Percentiles rank a stretch among this genome's conserved stretches.
Conservation (phyloP, 2,329 filamentous ascomycete species). For the Celoporthe dispersa region DNA sequence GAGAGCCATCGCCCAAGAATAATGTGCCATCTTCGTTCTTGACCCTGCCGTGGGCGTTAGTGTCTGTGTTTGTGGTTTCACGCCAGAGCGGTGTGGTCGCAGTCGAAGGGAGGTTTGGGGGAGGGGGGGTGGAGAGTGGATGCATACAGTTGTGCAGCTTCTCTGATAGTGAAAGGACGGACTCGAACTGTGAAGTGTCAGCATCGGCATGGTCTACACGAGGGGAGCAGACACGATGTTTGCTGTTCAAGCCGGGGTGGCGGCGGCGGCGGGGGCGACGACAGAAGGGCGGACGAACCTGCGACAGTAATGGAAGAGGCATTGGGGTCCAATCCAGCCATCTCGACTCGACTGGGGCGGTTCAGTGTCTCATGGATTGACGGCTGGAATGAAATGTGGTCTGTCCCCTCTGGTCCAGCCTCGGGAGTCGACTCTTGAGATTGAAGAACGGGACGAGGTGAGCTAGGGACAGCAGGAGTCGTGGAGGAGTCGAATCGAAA, state of each 20-base stretch:
- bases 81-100: not conserved
- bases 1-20: conserved; percentile 95
- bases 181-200: conserved; percentile 61
- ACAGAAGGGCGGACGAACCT: conserved; percentile 45
- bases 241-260: not conserved
- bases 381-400: conserved; percentile 14
- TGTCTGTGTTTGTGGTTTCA: not conserved
- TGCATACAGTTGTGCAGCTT: conserved; percentile 84
- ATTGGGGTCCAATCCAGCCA: conserved; percentile 47
- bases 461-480: not conserved
- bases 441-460: conserved; percentile 8
- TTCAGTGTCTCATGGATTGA: conserved; percentile 23
- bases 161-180: conserved; percentile 79
- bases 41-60: conserved; percentile 46
- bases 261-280: no score
- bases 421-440: conserved; percentile 4
- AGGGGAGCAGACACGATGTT: not conserved
- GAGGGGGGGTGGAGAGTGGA: no score
- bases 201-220: conserved; percentile 25
- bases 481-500: not conserved
- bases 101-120: no score
- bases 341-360: conserved; percentile 29
- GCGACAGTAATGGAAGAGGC: conserved; percentile 64
- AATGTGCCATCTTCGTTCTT: conserved; percentile 81
- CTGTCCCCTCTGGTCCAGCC: not conserved